Base-by-base conservation (phyloP, 352 stramenopile genomes). In the Phytophthora quininea region DNA sequence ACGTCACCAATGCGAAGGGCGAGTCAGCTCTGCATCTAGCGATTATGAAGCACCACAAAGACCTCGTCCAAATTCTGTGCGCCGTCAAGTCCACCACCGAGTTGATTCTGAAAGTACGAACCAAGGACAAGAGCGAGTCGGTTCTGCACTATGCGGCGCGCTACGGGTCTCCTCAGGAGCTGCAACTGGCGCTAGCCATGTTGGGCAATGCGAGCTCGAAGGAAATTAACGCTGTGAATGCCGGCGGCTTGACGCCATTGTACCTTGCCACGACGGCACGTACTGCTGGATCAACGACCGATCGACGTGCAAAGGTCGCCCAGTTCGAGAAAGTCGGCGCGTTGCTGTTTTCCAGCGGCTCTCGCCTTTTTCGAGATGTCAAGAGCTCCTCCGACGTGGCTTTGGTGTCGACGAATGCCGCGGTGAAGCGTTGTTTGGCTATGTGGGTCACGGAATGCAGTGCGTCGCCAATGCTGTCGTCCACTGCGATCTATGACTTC, bases 21-120 rank as follows among this genome's bases (percentile, higher is more conserved):
- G 68, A 77, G 54, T 71, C 73, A 4, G 64, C 65, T 24, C 50
- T 80, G 43, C 72, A 80, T n/a, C 30, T 80, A 50, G 72, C 64
- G 4, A 72, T 80, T 11, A 58, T 74, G 38, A 68, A 77, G 64
- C 56, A 68, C 14, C 61, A 59, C 27, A 62, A 64, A 42, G 30
- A 45, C 15, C 35, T 77, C 4, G 52, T 77, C 27, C 46, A 73
- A 6, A 64, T 73, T 54, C 15, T 76, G 48, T 73, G 58, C 33
- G 14, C 38, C 3, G 73, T 50, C 2, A 62, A 55, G n/a, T 62
- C 52, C 11, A 49, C n/a, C n/a, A n/a, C 59, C 7, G 53, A 48
- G 29, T 24, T 69, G 3, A 49, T 73, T 42, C 49, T 78, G 37
- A 30, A 64, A 15, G 52, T 55, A 15, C 59, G 55, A 67, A 79